phyloP scores from a whole-genome alignment of 139 green algal genomes.

The Auxenochlorella pyrenoidosa region DNA sequence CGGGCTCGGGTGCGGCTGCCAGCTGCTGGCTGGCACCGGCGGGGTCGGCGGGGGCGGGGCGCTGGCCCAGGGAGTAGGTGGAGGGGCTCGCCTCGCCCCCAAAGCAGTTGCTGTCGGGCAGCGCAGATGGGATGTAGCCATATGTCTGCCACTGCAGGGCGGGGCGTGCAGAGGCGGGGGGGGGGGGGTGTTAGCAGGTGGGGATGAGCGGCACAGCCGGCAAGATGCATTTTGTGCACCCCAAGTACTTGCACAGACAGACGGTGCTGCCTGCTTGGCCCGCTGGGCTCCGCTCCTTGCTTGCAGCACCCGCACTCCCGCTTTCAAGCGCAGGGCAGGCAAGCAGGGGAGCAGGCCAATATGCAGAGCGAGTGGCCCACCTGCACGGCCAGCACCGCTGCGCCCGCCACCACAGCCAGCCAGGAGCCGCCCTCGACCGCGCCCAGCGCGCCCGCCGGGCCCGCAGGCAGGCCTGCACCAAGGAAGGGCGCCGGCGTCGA shows the following conservation, averaged over 20 bases:
- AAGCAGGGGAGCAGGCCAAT: not conserved
- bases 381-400: constrained; percentile 52
- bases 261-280: too few species aligned
- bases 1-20: not conserved
- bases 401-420: constrained; percentile 18
- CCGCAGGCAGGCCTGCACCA: constrained; percentile 22
- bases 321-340: not conserved
- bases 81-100: constrained; percentile 15
- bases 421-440: constrained; percentile 44
- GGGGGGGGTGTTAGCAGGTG: not conserved
- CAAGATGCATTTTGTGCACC: too few species aligned
- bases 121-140: constrained; percentile 56
- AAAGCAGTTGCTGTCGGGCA: constrained; percentile 59
- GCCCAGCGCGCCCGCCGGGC: constrained; percentile 38
- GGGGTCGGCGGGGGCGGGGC: not conserved
- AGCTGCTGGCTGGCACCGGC: not conserved
- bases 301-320: too few species aligned
- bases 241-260: too few species aligned
- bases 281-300: too few species aligned
- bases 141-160: constrained; percentile 25
- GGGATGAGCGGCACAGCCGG: too few species aligned
- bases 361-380: not conserved
- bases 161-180: not conserved
- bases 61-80: not conserved
- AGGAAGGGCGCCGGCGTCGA: not conserved